Evolutionary conservation across 164 flowering plant species (phyloP).

Genomic region (Nymphaea thermarum): DNA sequence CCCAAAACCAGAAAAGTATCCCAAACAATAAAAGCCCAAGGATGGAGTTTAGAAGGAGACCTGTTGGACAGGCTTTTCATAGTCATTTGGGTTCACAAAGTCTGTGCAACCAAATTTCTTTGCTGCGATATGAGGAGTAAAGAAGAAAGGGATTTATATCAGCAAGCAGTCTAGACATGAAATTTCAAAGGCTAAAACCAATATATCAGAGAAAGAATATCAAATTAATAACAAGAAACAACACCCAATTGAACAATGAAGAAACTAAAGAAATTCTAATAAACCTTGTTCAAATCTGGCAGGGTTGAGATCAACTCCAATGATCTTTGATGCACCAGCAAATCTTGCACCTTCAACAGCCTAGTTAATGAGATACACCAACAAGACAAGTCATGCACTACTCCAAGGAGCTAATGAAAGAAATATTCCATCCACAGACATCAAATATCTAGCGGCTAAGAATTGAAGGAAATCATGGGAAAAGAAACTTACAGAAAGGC

Average conservation of each 20-base stretch:
- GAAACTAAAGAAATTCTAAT: not conserved
- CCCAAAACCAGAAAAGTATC: not conserved
- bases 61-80: conserved; percentile 35
- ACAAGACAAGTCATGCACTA: not conserved
- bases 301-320: conserved; percentile 26
- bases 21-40: not conserved
- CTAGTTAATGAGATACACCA: conserved; percentile 3
- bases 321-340: conserved; percentile 27
- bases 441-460: not conserved
- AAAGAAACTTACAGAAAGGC: conserved; percentile 52
- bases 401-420: not conserved
- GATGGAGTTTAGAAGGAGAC: conserved; percentile 8
- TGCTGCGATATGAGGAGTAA: conserved; percentile 11
- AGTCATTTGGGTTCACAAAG: conserved; percentile 29
- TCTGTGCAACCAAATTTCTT: conserved; percentile 40
- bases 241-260: not conserved
- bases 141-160: conserved; percentile 1
- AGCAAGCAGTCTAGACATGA: not conserved
- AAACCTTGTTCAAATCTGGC: conserved; percentile 23
- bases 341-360: conserved; percentile 34
- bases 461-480: not conserved
- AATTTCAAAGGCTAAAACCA: not conserved
- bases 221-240: not conserved
- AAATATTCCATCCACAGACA: not conserved
- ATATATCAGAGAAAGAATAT: no score